Percentiles rank a stretch among this genome's conserved stretches.
Conservation (phyloP, 2,329 filamentous ascomycete species). For the Alternaria tenuissima region DNA sequence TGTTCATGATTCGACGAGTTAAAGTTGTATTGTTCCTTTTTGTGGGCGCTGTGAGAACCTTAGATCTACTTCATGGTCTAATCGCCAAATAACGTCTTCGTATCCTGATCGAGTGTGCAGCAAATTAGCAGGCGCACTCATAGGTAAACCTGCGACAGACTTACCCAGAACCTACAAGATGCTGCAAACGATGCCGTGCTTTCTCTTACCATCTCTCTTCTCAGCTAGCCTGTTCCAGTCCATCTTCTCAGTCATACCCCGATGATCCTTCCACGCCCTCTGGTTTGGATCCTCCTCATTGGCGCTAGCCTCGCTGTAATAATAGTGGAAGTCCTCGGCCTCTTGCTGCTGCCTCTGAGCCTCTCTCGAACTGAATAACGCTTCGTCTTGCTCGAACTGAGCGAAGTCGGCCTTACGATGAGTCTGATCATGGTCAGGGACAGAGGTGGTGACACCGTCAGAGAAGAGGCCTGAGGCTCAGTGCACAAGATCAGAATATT, state of each 20-base stretch:
- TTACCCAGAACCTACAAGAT: background rate
- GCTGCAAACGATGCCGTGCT: background rate
- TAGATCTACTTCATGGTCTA: background rate
- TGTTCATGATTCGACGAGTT: background rate
- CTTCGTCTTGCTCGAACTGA: too few species aligned
- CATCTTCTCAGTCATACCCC: background rate
- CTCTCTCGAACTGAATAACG: too few species aligned
- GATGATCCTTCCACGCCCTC: background rate
- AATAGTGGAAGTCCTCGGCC: background rate
- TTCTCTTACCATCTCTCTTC: background rate
- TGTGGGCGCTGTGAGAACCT: background rate
- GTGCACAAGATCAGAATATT: background rate
- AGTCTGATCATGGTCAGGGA: too few species aligned
- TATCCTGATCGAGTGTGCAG: background rate
- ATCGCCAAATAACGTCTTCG: background rate
- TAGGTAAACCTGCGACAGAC: background rate
- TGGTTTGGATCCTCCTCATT: rapidly evolving
- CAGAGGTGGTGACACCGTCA: background rate
- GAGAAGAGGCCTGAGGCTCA: background rate
- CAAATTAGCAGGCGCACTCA: background rate
- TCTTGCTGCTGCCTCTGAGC: too few species aligned
- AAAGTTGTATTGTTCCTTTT: background rate
- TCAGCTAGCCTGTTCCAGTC: background rate
- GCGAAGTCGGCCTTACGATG: too few species aligned
- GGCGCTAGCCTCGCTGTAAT: background rate